Base-by-base conservation (phyloP, 768 basidiomycete genomes). In the Galerina sulciceps region DNA sequence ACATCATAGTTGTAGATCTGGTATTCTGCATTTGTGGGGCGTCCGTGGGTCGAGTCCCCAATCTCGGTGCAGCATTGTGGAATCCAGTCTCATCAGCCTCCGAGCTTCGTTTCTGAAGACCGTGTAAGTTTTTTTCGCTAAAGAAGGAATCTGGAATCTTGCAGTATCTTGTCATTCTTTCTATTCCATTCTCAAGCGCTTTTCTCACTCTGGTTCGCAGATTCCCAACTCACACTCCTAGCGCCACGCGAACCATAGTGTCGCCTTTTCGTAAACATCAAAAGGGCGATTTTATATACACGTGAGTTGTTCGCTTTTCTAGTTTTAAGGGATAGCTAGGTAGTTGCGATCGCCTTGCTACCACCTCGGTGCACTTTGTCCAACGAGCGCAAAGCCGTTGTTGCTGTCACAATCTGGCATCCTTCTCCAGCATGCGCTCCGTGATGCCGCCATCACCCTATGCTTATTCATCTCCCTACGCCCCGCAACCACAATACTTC, bases 401-500 rank as follows among this genome's bases (percentile, higher is more conserved):
- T 4, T 11, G 40, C 40, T 53, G 51, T 53, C 51, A 53, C 42
- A 53, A 17, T 3, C 51, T 53, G 51, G 38, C 40, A 41, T 53
- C 20, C 40, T 53, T 53, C 51, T 38, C 22, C 48, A 54, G 44
- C 46, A 64, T 66, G 65, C 67, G 62, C 61, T 48, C 60, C 51
- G 62, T 60, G 20, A 71, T 76, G 71, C 68, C 73, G 49, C 66
- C 69, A 55, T 71, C 75, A 45, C 65, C 69, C 36, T 73, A 69
- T 73, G 68, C 73, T 71, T 74, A 73, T 66, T 70, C 74, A 57
- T 71, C 75, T 34, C 68, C 70, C 55, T 76, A 71, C 63, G 64
- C 65, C 44, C 68, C 69, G 17, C 65, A 71, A 53, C 67, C 71
- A 53, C 67, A 71, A 56, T 69, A 69, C 61, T 67, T 65, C 61